These are phyloP conservation scores for Epithemia pelagica DNA, from an alignment of 108 stramenopile species.

Conservation along the genomic window DNA sequence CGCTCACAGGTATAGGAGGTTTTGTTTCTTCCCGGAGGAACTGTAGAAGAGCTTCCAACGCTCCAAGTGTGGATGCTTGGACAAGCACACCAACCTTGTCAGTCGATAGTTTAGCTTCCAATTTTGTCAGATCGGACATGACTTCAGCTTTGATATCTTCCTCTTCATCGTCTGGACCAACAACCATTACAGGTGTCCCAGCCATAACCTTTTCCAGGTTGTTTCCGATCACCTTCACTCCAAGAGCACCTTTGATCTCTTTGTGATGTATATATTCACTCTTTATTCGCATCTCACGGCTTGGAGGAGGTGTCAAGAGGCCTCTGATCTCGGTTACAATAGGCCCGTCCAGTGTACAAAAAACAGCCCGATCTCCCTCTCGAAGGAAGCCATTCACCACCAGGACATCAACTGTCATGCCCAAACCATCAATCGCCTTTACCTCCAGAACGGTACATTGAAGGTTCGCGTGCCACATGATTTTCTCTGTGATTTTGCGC, in stretches of 20 bases:
- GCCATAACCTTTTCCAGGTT: constrained; percentile 96
- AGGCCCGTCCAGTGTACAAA: constrained; percentile 96
- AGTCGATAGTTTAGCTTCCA: constrained; percentile 85
- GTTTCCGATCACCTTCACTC: constrained; percentile 96
- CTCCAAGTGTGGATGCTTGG: constrained; percentile 98
- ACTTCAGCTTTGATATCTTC: constrained; percentile 97
- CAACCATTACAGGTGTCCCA: constrained; percentile 94
- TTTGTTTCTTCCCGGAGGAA: constrained; percentile 95
- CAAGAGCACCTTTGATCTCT: constrained; percentile 91
- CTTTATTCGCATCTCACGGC: constrained; percentile 96
- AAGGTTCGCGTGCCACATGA: constrained; percentile 93
- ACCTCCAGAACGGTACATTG: constrained; percentile 98
- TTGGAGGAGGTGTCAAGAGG: constrained; percentile 95
- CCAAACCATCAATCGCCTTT: constrained; percentile 98
- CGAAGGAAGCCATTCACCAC: constrained; percentile 90
- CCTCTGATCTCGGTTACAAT: constrained; percentile 96
- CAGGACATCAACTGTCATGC: constrained; percentile 97
- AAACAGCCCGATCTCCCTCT: constrained; percentile 95
- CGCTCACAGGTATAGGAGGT: constrained; percentile 96
- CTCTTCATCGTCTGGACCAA: constrained; percentile 93
- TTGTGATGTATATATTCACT: constrained; percentile 97
- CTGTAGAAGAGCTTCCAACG: constrained; percentile 96
- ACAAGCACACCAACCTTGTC: constrained; percentile 95
- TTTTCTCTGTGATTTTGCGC: constrained; percentile 79
- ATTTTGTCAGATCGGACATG: constrained; percentile 86